Percentiles rank a stretch among this genome's conserved stretches.
phyloP scores from a whole-genome alignment of 352 stramenopile species.

The Phytopythium ostracodes region DNA sequence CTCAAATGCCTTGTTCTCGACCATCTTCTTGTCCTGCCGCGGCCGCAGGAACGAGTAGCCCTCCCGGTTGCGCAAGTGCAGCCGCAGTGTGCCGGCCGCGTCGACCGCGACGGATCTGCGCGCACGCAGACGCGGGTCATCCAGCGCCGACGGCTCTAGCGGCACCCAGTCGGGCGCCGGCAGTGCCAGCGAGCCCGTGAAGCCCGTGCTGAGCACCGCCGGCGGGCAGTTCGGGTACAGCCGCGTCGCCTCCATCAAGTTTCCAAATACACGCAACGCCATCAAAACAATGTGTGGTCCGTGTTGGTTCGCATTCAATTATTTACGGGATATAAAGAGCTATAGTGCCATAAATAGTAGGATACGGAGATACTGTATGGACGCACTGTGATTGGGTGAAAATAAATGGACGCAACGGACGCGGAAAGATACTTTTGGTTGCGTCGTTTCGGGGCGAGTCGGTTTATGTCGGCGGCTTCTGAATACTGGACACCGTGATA shows the following conservation, averaged over 20 bases:
- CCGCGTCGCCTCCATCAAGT: conserved; percentile 60
- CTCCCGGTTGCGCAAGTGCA: conserved; percentile 49
- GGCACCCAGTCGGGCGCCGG: conserved; percentile 44
- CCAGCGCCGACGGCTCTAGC: conserved; percentile 39
- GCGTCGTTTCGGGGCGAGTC: neutral
- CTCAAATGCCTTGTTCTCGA: neutral
- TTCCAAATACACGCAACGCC: no score
- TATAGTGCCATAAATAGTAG: neutral
- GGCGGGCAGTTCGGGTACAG: conserved; percentile 55
- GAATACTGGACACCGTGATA: no score
- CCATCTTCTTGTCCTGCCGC: conserved; percentile 34
- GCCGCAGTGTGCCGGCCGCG: conserved; percentile 35
- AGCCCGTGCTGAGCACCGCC: conserved; percentile 39
- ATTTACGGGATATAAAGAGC: neutral
- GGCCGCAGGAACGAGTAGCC: conserved; percentile 53
- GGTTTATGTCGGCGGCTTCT: neutral
- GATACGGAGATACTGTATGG: neutral
- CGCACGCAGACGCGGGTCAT: conserved; percentile 40
- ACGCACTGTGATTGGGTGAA: neutral
- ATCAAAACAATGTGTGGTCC: no score
- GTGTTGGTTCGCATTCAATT: no score
- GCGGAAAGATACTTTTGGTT: neutral
- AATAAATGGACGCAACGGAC: neutral
- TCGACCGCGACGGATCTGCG: conserved; percentile 33
- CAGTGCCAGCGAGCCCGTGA: conserved; percentile 43